phyloP scores from a whole-genome alignment of 345 rosid genomes.

The Psidium guajava region DNA sequence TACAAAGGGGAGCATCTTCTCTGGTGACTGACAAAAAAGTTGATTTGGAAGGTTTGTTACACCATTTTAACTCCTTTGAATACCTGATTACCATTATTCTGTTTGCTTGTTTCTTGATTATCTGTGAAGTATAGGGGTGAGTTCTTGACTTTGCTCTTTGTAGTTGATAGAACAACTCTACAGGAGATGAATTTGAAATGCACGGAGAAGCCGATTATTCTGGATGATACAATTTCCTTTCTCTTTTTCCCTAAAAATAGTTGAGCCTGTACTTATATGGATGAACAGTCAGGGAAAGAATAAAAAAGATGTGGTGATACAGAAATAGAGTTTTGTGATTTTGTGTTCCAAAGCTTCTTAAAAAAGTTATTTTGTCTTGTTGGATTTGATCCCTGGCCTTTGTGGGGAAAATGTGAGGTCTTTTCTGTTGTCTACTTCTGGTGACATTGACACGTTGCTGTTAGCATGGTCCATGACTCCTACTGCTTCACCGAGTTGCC shows the following conservation, averaged over 20 bases:
- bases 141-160: background rate
- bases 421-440: background rate
- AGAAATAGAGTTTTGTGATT: background rate
- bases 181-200: background rate
- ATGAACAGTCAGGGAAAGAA: background rate
- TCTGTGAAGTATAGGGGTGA: background rate
- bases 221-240: background rate
- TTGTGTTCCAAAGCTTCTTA: background rate
- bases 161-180: background rate
- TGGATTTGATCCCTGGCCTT: background rate
- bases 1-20: slow-evolving; percentile 13
- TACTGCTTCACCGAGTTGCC: background rate
- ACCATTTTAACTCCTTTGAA: slow-evolving; percentile 1
- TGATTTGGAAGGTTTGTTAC: slow-evolving; percentile 67
- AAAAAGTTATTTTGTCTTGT: background rate
- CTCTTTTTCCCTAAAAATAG: background rate
- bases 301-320: background rate
- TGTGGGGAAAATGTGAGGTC: background rate
- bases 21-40: slow-evolving; percentile 18
- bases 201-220: background rate
- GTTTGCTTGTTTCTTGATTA: background rate
- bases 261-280: background rate
- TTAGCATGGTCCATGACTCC: background rate
- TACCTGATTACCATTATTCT: background rate
- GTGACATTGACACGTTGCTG: background rate